A percentile compares a stretch with the other conserved stretches of the same genome.
These are phyloP conservation scores for Penicillium parvum DNA, from an alignment of 495 filamentous ascomycete species.

Conservation along the genomic window DNA sequence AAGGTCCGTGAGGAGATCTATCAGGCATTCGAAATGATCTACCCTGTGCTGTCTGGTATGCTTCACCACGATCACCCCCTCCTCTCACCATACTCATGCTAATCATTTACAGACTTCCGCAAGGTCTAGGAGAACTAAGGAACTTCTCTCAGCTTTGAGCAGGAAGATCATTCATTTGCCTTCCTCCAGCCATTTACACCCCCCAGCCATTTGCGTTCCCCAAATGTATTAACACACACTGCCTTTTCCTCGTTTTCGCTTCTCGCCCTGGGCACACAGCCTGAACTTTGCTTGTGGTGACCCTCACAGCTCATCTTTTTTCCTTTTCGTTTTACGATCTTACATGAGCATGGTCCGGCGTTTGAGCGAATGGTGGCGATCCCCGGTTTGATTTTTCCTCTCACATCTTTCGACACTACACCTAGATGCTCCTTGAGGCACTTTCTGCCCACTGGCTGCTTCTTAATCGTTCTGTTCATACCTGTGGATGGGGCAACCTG, in stretches of 20 bases:
- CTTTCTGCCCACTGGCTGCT: too few species aligned
- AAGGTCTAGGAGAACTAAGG: constrained; percentile 59
- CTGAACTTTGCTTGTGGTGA: constrained; percentile 5
- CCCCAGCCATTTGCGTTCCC: constrained; percentile 33
- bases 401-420: constrained; percentile 27
- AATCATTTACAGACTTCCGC: constrained; percentile 55
- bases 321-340: constrained; percentile 27
- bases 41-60: constrained; percentile 91
- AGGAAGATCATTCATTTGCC: constrained; percentile 23
- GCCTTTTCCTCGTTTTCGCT: constrained; percentile 34
- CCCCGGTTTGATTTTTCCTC: constrained; percentile 24
- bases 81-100: constrained; percentile 13
- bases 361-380: constrained; percentile 44
- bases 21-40: constrained; percentile 98
- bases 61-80: constrained; percentile 1
- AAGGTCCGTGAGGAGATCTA: constrained; percentile 99
- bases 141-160: constrained; percentile 21
- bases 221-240: constrained; percentile 55
- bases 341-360: constrained; percentile 48
- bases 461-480: constrained; percentile 32
- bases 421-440: too few species aligned
- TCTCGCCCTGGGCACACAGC: constrained; percentile 21
- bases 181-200: too few species aligned
- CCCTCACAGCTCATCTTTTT: constrained; percentile 15
- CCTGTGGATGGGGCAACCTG: constrained; percentile 11